Conservation (phyloP, 2,329 filamentous ascomycete genomes). For the Diaporthe citrichinensis region DNA sequence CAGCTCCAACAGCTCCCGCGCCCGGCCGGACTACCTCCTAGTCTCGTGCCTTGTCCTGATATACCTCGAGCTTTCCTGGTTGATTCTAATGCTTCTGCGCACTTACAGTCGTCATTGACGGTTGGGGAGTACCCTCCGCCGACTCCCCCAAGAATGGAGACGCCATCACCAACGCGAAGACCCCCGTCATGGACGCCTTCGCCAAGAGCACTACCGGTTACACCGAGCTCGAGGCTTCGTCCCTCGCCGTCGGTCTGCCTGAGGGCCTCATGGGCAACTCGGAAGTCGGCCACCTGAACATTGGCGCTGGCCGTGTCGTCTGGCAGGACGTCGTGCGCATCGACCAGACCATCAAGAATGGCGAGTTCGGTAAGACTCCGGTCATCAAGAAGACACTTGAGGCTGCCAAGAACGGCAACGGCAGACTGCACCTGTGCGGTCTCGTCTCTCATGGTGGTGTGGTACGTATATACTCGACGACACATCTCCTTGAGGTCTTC, state of each 20-base stretch:
- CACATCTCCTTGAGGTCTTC: neutral
- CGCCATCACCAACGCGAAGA: constrained; percentile 93
- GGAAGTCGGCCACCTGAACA: constrained; percentile 98
- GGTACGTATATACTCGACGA: constrained; percentile 57
- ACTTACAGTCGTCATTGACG: constrained; percentile 93
- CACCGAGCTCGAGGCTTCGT: constrained; percentile 95
- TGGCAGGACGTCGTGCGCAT: constrained; percentile 99
- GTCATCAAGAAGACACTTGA: constrained; percentile 84
- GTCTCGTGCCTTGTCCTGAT: constrained; percentile 66
- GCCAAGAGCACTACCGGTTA: constrained; percentile 86
- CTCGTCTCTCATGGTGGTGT: constrained; percentile 97
- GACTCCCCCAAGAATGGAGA: constrained; percentile 90
- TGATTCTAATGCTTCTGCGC: constrained; percentile 69
- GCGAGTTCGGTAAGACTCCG: constrained; percentile 80
- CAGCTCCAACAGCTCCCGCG: neutral
- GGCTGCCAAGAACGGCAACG: constrained; percentile 87
- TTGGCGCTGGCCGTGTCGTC: constrained; percentile 95
- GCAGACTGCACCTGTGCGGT: constrained; percentile 91
- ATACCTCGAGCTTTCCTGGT: constrained; percentile 71
- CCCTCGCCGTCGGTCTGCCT: constrained; percentile 93
- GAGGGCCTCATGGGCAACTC: constrained; percentile 99
- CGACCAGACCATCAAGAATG: constrained; percentile 91
- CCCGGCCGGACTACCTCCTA: constrained; percentile 56
- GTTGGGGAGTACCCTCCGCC: constrained; percentile 91
- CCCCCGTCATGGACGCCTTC: constrained; percentile 95